These are phyloP conservation scores for Trypanosoma cruzi DNA, from an alignment of 208 protist genomes.

Conservation along the genomic window DNA sequence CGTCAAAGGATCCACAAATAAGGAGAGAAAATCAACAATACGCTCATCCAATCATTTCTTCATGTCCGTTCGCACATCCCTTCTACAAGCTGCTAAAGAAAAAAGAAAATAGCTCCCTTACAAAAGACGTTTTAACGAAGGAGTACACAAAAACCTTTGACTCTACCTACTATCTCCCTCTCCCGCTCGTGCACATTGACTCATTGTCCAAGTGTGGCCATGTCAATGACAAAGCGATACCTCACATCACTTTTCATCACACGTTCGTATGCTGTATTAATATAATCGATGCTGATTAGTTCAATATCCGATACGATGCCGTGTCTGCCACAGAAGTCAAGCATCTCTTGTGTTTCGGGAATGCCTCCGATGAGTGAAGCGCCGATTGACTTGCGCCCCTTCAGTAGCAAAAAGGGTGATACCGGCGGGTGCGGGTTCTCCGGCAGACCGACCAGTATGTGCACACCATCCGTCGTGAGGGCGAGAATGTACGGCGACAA, in stretches of 20 bases:
- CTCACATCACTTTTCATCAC: slow-evolving; percentile 68
- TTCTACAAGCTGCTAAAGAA: too few species aligned
- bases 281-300: slow-evolving; percentile 60
- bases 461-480: slow-evolving; percentile 48
- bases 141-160: too few species aligned
- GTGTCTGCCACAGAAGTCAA: slow-evolving; percentile 82
- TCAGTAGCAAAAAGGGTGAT: slow-evolving; percentile 33
- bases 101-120: too few species aligned
- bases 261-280: slow-evolving; percentile 76
- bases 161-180: too few species aligned
- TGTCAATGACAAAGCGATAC: slow-evolving; percentile 84
- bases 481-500: slow-evolving; percentile 50
- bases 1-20: too few species aligned
- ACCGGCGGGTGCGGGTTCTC: slow-evolving; percentile 46
- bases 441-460: slow-evolving; percentile 62
- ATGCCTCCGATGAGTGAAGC: slow-evolving; percentile 77
- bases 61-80: too few species aligned
- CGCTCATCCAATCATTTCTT: too few species aligned
- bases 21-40: too few species aligned
- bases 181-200: too few species aligned
- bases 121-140: too few species aligned
- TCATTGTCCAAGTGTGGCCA: slow-evolving; percentile 43
- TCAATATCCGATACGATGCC: slow-evolving; percentile 67
- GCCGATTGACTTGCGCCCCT: slow-evolving; percentile 28
- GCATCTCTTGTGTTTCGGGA: slow-evolving; percentile 79